These are phyloP conservation scores for Aschersonia sp. DNA, from an alignment of 2,329 filamentous ascomycete species.

Conservation along the genomic window DNA sequence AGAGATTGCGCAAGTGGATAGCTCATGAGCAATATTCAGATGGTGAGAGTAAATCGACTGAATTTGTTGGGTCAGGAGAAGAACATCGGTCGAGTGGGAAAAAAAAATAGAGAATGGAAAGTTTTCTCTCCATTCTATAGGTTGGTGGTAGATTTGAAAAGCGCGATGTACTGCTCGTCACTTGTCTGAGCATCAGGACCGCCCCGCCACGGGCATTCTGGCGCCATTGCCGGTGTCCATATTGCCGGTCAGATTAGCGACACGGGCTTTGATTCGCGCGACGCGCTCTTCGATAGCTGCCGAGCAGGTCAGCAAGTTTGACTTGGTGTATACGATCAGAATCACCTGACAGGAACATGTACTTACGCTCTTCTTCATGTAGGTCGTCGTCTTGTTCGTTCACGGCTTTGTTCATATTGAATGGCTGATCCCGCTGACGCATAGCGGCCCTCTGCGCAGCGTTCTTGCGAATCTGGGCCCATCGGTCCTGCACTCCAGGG, in stretches of 20 bases:
- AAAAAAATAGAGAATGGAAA: conserved; percentile 4
- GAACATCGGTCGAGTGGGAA: neutral
- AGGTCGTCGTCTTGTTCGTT: conserved; percentile 67
- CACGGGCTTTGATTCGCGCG: conserved; percentile 91
- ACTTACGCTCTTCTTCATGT: conserved; percentile 90
- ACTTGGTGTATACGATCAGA: too few relatives aligned
- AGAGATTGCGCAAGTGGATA: too few relatives aligned
- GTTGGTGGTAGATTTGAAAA: too few relatives aligned
- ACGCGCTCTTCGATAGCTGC: conserved; percentile 93
- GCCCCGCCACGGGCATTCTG: conserved; percentile 8
- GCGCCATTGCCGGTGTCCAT: conserved; percentile 45
- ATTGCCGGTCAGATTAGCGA: conserved; percentile 83
- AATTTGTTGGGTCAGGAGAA: neutral
- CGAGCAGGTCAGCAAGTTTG: conserved; percentile 9
- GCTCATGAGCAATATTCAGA: too few relatives aligned
- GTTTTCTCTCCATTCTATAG: too few relatives aligned
- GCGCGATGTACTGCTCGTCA: too few relatives aligned
- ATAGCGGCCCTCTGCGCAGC: conserved; percentile 66
- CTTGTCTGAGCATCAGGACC: conserved; percentile 6
- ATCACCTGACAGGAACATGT: neutral
- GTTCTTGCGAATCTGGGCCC: conserved; percentile 93
- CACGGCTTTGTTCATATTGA: conserved; percentile 37
- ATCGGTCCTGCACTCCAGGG: conserved; percentile 52
- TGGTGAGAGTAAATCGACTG: too few relatives aligned
- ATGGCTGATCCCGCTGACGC: conserved; percentile 51